Percentiles rank a stretch among this genome's conserved stretches.
Conservation (phyloP, 2,329 filamentous ascomycete species). For the Acephala macrosclerotiorum region DNA sequence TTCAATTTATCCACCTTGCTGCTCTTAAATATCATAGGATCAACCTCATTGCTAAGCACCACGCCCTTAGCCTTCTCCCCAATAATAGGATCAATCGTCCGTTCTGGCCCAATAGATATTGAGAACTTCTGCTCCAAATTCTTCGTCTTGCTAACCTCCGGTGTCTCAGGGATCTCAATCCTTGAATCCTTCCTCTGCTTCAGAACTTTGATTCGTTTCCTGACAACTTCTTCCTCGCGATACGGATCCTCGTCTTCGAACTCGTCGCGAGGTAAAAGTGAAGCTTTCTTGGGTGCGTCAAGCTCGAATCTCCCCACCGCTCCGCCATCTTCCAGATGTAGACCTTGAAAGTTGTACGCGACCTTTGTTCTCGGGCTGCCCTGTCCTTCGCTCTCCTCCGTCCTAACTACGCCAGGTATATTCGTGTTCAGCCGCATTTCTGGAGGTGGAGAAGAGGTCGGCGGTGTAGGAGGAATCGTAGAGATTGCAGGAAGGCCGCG, state of each 20-base stretch:
- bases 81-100: constrained; percentile 27
- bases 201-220: constrained; percentile 38
- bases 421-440: constrained; percentile 29
- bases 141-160: constrained; percentile 23
- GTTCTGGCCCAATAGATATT: constrained; percentile 27
- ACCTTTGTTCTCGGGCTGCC: constrained; percentile 43
- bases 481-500: constrained; percentile 24
- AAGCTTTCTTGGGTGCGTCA: constrained; percentile 10
- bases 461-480: constrained; percentile 32
- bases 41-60: constrained; percentile 35
- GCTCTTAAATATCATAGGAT: constrained; percentile 40
- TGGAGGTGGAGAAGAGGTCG: constrained; percentile 29
- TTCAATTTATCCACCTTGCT: constrained; percentile 26
- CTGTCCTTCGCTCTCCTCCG: constrained; percentile 20
- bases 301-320: constrained; percentile 35
- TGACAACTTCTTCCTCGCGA: constrained; percentile 28
- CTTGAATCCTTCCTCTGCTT: constrained; percentile 18
- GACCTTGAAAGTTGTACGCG: constrained; percentile 41
- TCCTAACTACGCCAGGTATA: constrained; percentile 18
- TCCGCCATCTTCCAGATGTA: constrained; percentile 37
- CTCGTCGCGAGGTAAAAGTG: neutral
- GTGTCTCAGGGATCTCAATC: constrained; percentile 40
- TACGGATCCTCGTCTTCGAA: constrained; percentile 11
- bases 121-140: constrained; percentile 27
- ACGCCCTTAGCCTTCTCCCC: constrained; percentile 27